Base-by-base conservation (phyloP, 305 asterid genomes). In the Caryopteris hybrid region DNA sequence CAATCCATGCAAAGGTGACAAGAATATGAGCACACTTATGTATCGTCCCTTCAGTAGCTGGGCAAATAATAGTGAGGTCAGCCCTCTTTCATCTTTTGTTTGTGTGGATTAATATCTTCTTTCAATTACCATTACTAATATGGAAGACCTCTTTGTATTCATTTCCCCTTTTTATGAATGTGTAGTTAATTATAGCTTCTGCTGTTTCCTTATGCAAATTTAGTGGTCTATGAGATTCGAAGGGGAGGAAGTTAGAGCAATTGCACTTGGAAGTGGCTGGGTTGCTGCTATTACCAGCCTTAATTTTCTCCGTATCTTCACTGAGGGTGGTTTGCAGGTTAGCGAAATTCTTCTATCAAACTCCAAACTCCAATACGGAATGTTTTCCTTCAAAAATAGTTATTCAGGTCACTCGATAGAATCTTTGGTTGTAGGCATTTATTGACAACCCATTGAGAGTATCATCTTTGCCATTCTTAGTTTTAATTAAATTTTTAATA, bases 141-240 rank as follows among this genome's bases (percentile, higher is more conserved):
- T 50, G 54, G 58, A 46, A 62, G 23, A 25, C 16, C 43, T 45
- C 38, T 41, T 13, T 39, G 38, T 46, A 61, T 47, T 16, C 56
- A 11, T 53, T 8, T 62, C 51, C 31, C 57, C 48, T 68, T 71
- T 33, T 10, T n/a, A 45, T 46, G 38, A 27, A 54, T 52, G 39
- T 64, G 41, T 58, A 18, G 16, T 62, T 66, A 31, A 41, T 14
- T 14, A 25, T 65, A 51, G 61, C 70, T 77, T 56, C 78, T 68
- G 56, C 41, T 51, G 63, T 68, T 73, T 69, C 55, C 61, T 76
- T 72, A 14, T 81, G 74, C 75, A 76, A 75, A 78, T 76, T 46
- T 63, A 95, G 99, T 95, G 99, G 99, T 95, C 98, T 38, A 95
- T 95, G 98, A 79, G 99, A 60, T 85, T 95, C 80, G 98, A 89